These are phyloP conservation scores for Lenwebbia sp. DNA, from an alignment of 345 rosid genomes.

Conservation along the genomic window DNA sequence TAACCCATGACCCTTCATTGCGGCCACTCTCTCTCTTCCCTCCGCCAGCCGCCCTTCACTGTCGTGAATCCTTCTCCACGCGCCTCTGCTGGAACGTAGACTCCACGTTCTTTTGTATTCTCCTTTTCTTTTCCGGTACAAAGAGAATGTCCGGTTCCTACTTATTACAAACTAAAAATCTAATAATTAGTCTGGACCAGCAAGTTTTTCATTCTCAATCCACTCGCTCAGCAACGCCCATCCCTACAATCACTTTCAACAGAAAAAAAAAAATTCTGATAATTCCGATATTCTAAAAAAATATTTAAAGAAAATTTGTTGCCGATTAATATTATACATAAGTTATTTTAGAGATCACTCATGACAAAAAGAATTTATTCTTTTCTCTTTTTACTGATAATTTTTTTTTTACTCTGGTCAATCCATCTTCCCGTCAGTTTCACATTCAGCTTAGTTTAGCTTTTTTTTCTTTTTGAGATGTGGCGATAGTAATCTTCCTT, in stretches of 20 bases:
- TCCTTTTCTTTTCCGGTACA: background rate
- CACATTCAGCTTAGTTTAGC: background rate
- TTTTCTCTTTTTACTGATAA: background rate
- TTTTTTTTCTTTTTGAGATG: too few relatives aligned
- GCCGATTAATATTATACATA: background rate
- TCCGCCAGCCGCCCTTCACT: slow-evolving; percentile 23
- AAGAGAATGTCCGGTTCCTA: background rate
- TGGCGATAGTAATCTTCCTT: background rate
- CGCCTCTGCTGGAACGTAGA: background rate
- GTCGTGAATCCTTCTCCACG: background rate
- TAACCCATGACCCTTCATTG: background rate
- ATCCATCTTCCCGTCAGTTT: background rate
- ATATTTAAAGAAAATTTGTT: background rate
- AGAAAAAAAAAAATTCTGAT: background rate
- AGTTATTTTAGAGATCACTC: background rate
- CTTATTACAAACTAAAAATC: background rate
- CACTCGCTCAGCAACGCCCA: background rate
- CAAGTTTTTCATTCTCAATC: background rate
- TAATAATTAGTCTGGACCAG: background rate
- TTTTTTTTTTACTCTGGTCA: background rate
- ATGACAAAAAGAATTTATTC: background rate
- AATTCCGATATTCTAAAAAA: background rate
- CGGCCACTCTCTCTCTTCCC: background rate
- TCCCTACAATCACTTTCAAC: background rate
- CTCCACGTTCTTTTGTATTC: background rate